A percentile compares a stretch with the other conserved stretches of the same genome.
phyloP scores from a whole-genome alignment of 208 protist genomes.

The Strigomonas culicis region DNA sequence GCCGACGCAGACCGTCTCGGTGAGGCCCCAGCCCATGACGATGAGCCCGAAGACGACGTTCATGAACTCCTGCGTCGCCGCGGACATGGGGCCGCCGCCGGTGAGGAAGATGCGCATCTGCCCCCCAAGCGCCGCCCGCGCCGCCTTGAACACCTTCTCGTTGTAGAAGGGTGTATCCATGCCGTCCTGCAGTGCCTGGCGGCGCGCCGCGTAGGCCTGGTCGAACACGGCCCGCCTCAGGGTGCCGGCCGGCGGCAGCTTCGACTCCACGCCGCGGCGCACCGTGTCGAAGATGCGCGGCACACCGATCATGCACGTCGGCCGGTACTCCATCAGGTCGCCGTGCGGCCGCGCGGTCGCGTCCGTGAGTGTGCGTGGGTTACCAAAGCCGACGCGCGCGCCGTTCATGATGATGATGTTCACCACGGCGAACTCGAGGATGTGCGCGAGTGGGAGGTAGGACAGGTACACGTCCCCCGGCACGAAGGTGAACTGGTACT shows the following conservation, averaged over 20 bases:
- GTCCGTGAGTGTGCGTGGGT: slow-evolving; percentile 68
- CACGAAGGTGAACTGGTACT: slow-evolving; percentile 12
- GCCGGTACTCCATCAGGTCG: slow-evolving; percentile 74
- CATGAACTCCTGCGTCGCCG: slow-evolving; percentile 76
- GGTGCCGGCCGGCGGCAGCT: slow-evolving; percentile 45
- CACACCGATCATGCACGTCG: slow-evolving; percentile 68
- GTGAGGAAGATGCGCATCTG: slow-evolving; percentile 47
- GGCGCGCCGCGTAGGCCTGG: slow-evolving; percentile 45
- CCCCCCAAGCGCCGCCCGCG: slow-evolving; percentile 63
- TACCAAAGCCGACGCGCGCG: slow-evolving; percentile 63
- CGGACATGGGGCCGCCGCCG: slow-evolving; percentile 74
- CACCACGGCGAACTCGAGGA: slow-evolving; percentile 86
- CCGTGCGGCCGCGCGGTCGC: slow-evolving; percentile 68
- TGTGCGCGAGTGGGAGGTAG: slow-evolving; percentile 92
- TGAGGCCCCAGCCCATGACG: slow-evolving; percentile 87
- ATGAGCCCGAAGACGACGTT: slow-evolving; percentile 71
- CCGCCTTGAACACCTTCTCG: slow-evolving; percentile 58
- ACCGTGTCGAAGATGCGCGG: slow-evolving; percentile 88
- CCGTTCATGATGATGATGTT: slow-evolving; percentile 67
- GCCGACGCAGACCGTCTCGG: slow-evolving; percentile 75
- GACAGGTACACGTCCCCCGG: slow-evolving; percentile 60
- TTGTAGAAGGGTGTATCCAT: slow-evolving; percentile 85
- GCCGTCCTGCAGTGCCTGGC: slow-evolving; percentile 52
- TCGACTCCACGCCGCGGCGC: slow-evolving; percentile 58
- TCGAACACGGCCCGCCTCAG: slow-evolving; percentile 74